Percentiles rank a stretch among this genome's conserved stretches.
Evolutionary conservation across 139 green algal species (phyloP).

Genomic region (Pseudopediastrum boryanum): DNA sequence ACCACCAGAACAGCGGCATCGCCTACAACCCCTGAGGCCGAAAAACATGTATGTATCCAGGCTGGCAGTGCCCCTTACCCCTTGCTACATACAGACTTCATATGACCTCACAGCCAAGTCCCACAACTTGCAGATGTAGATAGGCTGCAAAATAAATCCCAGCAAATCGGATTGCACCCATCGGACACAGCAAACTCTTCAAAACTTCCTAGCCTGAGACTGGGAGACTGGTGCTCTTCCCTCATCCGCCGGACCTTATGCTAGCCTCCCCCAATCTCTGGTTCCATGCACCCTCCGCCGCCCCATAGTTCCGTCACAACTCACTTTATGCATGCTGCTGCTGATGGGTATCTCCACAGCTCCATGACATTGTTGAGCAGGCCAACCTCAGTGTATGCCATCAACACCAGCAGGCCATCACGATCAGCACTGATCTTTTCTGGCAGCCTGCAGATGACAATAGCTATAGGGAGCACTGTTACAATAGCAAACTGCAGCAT

Average conservation of each 20-base stretch:
- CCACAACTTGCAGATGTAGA: too few relatives aligned
- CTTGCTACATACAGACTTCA: too few relatives aligned
- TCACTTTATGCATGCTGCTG: conserved; percentile 66
- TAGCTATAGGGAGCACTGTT: too few relatives aligned
- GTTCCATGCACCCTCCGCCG: background rate
- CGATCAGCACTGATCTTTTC: conserved; percentile 72
- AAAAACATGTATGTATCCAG: too few relatives aligned
- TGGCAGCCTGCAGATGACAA: conserved; percentile 54
- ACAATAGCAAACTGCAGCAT: too few relatives aligned
- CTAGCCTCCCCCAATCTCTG: background rate
- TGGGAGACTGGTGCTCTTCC: background rate
- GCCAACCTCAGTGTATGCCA: conserved; percentile 63
- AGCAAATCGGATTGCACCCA: background rate
- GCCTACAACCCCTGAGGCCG: too few relatives aligned
- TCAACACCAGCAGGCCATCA: conserved; percentile 64
- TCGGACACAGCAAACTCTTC: background rate
- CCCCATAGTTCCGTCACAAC: background rate
- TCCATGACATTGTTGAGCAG: conserved; percentile 79
- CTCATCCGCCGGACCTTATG: background rate
- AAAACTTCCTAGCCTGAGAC: background rate
- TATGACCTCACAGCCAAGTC: too few relatives aligned
- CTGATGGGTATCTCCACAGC: conserved; percentile 77
- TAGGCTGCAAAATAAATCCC: background rate
- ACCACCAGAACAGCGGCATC: too few relatives aligned
- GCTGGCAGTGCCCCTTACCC: too few relatives aligned